Evolutionary conservation across 2,329 filamentous ascomycete genomes (phyloP), one percentile per base, ranked within the genome.

Genomic region (Claviceps sp.): DNA sequence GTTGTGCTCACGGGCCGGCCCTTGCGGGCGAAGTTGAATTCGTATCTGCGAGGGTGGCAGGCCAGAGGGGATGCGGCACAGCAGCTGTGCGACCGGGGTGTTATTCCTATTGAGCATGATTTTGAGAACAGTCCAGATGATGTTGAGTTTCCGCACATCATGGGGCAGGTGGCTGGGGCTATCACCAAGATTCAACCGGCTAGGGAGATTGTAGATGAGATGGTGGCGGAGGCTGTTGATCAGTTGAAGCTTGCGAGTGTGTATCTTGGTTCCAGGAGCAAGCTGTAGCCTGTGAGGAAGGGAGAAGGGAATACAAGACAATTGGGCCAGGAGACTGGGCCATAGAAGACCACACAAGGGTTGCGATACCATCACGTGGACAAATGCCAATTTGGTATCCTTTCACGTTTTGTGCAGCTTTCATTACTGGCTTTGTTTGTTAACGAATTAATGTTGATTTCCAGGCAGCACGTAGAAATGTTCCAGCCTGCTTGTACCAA

Each of bases 141-240:
- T 42, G 72, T 95, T 13, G 91, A 96, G 62, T 73, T 86, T 52
- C 91, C 91, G 13, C 89, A 91, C 67, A 65, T 96, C 62, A 96
- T 96, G 91, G 91, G 91, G 1, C 88, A 95, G 71, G 90, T 96
- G 8, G 86, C 88, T 1, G 90, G 86, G 1, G 77, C 83, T 1
- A 86, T 96, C 53, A 67, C 72, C 37, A 81, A 84, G 58, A 79
- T 96, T 54, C 82, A 93, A 72, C 88, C 90, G 0, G 91, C 91
- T 0, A 78, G 73, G 47, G 77, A 84, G 57, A 95, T 97, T 70
- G 82, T 97, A n/a, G 78, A 82, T 55, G 88, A 94, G 58, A 96
- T 97, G 88, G 86, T 95, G 9, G 69, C 71, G 20, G 83, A 90
- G 65, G 88, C 87, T 1, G 81, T 82, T 8, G 75, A 78, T 1